Evolutionary conservation across 345 rosid species (phyloP).

Genomic region (Lenwebbia sp.): DNA sequence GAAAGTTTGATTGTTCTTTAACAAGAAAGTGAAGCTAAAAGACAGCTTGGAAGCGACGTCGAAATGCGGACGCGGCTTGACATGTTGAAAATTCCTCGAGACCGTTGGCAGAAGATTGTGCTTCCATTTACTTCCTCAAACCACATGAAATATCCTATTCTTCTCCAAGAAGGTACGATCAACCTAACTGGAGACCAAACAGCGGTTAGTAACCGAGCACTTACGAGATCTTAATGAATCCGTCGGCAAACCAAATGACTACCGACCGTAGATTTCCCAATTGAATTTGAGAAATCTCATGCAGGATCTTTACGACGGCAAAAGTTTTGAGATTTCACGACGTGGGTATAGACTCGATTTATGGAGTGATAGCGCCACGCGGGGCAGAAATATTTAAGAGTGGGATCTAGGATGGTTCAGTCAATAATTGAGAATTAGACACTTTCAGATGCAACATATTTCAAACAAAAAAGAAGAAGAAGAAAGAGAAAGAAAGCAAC

Average conservation of each 20-base stretch:
- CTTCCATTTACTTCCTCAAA: not conserved
- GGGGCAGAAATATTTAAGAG: not conserved
- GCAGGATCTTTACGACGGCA: too few relatives aligned
- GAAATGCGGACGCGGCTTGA: not conserved
- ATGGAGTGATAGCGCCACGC: not conserved
- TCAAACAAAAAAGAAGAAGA: not conserved
- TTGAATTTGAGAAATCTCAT: not conserved
- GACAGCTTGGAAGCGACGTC: not conserved
- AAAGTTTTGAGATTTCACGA: too few relatives aligned
- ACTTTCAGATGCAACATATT: not conserved
- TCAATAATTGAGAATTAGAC: not conserved
- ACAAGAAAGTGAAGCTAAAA: not conserved
- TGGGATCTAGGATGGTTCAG: not conserved
- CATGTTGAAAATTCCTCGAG: not conserved
- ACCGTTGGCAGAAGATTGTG: not conserved
- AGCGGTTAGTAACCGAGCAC: not conserved
- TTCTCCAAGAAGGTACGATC: not conserved
- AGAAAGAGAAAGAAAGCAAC: not conserved
- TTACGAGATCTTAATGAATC: not conserved
- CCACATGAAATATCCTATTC: not conserved
- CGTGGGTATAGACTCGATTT: not conserved
- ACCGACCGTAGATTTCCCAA: not conserved
- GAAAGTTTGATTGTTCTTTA: too few relatives aligned
- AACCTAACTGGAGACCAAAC: too few relatives aligned
- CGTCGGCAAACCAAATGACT: not conserved